Evolutionary conservation across 2,329 filamentous ascomycete species (phyloP).

Genomic region (Decorospora gaudefroyi): DNA sequence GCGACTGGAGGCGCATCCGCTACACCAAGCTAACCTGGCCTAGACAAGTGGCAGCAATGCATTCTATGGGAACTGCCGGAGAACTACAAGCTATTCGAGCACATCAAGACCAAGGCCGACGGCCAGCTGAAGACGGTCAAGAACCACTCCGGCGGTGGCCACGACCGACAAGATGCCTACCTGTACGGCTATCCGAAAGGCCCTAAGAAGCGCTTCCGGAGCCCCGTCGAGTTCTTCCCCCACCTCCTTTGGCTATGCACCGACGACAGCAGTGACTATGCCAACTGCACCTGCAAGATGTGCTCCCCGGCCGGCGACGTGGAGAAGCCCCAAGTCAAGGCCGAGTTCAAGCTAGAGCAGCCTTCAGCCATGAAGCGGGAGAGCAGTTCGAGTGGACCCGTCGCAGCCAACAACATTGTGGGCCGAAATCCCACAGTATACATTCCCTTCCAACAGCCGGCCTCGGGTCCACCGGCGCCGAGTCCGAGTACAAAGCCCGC

Average conservation of each 20-base stretch:
- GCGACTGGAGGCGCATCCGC: not conserved
- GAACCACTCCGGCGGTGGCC: slow-evolving; percentile 56
- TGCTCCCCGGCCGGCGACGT: slow-evolving; percentile 57
- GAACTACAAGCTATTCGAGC: slow-evolving; percentile 62
- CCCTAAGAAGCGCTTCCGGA: slow-evolving; percentile 61
- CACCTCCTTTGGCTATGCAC: slow-evolving; percentile 62
- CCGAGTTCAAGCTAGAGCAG: slow-evolving; percentile 29
- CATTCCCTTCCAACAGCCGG: slow-evolving; percentile 30
- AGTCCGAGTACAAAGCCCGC: slow-evolving; percentile 33
- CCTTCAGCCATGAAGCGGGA: slow-evolving; percentile 36
- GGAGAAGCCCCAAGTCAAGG: slow-evolving; percentile 39
- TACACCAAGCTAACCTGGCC: slow-evolving; percentile 39
- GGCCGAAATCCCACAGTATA: slow-evolving; percentile 33
- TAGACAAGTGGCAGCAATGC: slow-evolving; percentile 49
- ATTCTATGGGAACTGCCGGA: slow-evolving; percentile 61
- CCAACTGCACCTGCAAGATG: slow-evolving; percentile 63
- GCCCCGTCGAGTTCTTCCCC: slow-evolving; percentile 63
- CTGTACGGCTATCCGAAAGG: slow-evolving; percentile 64
- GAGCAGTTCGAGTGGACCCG: slow-evolving; percentile 17
- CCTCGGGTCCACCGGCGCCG: slow-evolving; percentile 23
- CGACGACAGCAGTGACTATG: slow-evolving; percentile 57
- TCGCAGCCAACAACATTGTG: slow-evolving; percentile 2
- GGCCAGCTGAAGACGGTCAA: slow-evolving; percentile 55
- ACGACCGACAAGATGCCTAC: slow-evolving; percentile 63
- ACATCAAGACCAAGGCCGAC: slow-evolving; percentile 59